These are phyloP conservation scores for Spiraea crenata DNA, from an alignment of 331 rosid genomes.

Conservation along the genomic window DNA sequence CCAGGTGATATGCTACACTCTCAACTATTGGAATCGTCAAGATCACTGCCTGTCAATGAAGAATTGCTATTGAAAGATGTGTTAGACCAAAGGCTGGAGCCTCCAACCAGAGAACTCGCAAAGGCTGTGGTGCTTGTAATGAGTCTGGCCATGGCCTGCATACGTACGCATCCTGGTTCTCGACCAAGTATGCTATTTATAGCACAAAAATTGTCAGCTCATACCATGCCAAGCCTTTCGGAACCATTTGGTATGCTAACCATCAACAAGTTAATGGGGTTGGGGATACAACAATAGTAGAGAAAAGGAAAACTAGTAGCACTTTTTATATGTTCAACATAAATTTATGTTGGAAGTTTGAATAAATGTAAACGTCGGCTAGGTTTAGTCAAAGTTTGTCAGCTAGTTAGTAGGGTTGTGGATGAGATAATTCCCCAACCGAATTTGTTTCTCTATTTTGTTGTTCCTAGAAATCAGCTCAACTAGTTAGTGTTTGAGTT, in stretches of 20 bases:
- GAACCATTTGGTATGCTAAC: conserved; percentile 29
- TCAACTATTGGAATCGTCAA: conserved; percentile 19
- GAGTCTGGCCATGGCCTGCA: conserved; percentile 44
- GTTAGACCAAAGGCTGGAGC: conserved; percentile 45
- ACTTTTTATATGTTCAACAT: no score
- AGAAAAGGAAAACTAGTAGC: not conserved
- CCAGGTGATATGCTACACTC: conserved; percentile 41
- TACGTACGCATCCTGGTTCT: conserved; percentile 31
- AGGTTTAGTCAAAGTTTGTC: no score
- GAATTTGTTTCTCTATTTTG: no score
- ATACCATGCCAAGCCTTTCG: conserved; percentile 1
- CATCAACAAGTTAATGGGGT: conserved; percentile 23
- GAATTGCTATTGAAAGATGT: conserved; percentile 39
- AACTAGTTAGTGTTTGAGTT: no score
- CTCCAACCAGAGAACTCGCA: conserved; percentile 28
- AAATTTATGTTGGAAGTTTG: no score
- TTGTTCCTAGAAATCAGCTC: no score
- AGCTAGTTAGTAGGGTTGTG: no score
- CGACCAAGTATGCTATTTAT: conserved; percentile 54
- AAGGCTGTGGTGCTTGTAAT: conserved; percentile 30
- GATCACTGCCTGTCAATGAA: conserved; percentile 21
- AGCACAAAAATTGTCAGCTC: conserved; percentile 40
- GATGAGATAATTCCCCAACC: no score
- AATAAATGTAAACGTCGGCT: no score
- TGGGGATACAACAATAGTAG: not conserved